phyloP scores from a whole-genome alignment of 805 yeast genomes.

The Maudiozyma bulderi region DNA sequence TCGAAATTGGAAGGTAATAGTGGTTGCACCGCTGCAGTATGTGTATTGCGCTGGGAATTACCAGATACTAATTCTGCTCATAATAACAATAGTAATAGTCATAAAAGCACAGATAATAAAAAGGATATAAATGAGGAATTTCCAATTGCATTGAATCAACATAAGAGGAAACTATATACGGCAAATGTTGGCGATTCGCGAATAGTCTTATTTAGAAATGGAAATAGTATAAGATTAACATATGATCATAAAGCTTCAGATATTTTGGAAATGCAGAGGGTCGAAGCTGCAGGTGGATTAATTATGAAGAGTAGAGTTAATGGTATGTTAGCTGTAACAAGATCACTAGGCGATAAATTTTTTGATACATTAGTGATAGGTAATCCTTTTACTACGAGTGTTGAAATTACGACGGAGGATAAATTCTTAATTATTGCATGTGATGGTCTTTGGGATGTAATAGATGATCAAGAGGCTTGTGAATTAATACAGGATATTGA shows the following conservation, averaged over 20 bases:
- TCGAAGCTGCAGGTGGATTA: slow-evolving; percentile 72
- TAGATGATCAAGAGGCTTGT: slow-evolving; percentile 77
- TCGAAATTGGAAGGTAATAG: slow-evolving; percentile 58
- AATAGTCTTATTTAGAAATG: slow-evolving; percentile 65
- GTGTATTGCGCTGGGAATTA: slow-evolving; percentile 76
- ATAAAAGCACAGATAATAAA: no score
- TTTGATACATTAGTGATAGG: slow-evolving; percentile 86
- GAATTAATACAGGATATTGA: slow-evolving; percentile 46
- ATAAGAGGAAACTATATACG: slow-evolving; percentile 72
- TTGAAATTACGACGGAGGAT: slow-evolving; percentile 55
- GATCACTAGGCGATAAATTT: slow-evolving; percentile 89
- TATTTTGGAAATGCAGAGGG: slow-evolving; percentile 61
- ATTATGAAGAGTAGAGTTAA: slow-evolving; percentile 86
- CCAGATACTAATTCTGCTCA: background rate
- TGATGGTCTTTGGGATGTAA: slow-evolving; percentile 96
- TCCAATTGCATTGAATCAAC: slow-evolving; percentile 29
- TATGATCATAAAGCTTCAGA: slow-evolving; percentile 95
- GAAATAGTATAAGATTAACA: slow-evolving; percentile 66
- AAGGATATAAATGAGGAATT: background rate
- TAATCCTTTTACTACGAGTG: slow-evolving; percentile 83
- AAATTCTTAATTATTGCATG: slow-evolving; percentile 84
- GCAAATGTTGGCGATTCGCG: slow-evolving; percentile 95
- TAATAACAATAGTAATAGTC: no score
- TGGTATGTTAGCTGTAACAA: slow-evolving; percentile 89
- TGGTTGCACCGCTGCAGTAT: slow-evolving; percentile 95